Base-by-base conservation (phyloP, 352 stramenopile genomes). In the Globisporangium yorkense region DNA sequence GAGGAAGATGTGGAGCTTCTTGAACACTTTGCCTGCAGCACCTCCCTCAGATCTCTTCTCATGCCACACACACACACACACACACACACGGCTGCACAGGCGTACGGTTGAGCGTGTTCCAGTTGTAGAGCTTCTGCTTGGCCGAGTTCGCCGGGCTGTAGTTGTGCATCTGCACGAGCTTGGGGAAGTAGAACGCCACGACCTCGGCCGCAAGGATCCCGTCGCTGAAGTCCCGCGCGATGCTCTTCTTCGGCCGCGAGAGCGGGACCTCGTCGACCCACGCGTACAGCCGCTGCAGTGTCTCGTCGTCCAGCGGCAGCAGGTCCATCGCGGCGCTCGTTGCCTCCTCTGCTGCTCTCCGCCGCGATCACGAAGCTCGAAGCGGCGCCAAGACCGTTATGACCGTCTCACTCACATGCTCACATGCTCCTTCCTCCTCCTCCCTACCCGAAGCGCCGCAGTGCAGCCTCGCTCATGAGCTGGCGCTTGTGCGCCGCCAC, bases 201-300 rank as follows among this genome's bases (percentile, higher is more conserved):
- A 98, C 88, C 58, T 98, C 91, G 18, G 89, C 90, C 31, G 86
- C 67, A 37, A 96, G 68, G 41, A 96, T 92, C 18, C 87, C 94
- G 70, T 98, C 95, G 62, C 89, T 97, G 65, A 98, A 98, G 77
- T 98, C 95, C 16, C 95, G 74, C 43, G 89, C 69, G 56, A 98
- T 98, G 69, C 97, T 98, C 59, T 92, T 89, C 82, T 98, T 98
- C 2, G 94, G 92, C 9, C 95, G 74, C 24, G 87, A 97, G 13
- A 98, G 70, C 50, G 93, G 89, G 59, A 98, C 97, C 61, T 97
- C 87, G 51, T 98, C 94, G 57, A 98, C 93, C 95, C 95, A 98
- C 31, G 87, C 86, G 64, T 98, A 98, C 57, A 98, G 67, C 37
- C 89, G 86, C 71, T 97, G 89, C 51, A 97, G 68, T 37, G 91